Evolutionary conservation across 805 yeast genomes (phyloP).

Genomic region (Ogataea paraovalis): DNA sequence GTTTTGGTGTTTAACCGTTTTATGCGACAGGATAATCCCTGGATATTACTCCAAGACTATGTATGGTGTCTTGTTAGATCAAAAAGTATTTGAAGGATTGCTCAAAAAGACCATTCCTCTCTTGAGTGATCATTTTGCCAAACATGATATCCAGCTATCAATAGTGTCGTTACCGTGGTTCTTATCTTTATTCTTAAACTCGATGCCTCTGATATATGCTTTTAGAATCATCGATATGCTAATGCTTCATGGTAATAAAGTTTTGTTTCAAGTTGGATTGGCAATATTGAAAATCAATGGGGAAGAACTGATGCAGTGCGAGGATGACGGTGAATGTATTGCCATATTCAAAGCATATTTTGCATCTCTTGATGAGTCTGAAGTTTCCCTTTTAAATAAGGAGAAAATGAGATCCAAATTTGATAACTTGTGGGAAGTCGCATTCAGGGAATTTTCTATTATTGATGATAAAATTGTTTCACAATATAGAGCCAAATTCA

Average conservation of each 20-base stretch:
- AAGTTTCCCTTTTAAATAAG: constrained; percentile 63
- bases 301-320: constrained; percentile 69
- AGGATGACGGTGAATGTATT: constrained; percentile 91
- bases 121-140: constrained; percentile 74
- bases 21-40: constrained; percentile 85
- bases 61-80: constrained; percentile 96
- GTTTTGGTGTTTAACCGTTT: constrained; percentile 79
- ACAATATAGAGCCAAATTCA: constrained; percentile 64
- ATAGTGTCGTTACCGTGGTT: constrained; percentile 97
- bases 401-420: constrained; percentile 72
- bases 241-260: constrained; percentile 83
- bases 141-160: constrained; percentile 83
- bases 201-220: constrained; percentile 94
- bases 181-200: constrained; percentile 78
- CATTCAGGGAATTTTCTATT: constrained; percentile 84
- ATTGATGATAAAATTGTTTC: constrained; percentile 72
- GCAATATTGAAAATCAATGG: constrained; percentile 90
- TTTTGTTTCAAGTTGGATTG: constrained; percentile 87
- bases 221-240: constrained; percentile 87
- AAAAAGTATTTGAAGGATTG: constrained; percentile 85
- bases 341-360: constrained; percentile 82
- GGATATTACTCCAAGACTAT: constrained; percentile 96
- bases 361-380: constrained; percentile 68
- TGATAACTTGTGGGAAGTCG: constrained; percentile 85
- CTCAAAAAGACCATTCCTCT: constrained; percentile 89